Percentiles rank a stretch among this genome's conserved stretches.
phyloP scores from a whole-genome alignment of 306 rosid genomes.

The Mimosa bimucronata region DNA sequence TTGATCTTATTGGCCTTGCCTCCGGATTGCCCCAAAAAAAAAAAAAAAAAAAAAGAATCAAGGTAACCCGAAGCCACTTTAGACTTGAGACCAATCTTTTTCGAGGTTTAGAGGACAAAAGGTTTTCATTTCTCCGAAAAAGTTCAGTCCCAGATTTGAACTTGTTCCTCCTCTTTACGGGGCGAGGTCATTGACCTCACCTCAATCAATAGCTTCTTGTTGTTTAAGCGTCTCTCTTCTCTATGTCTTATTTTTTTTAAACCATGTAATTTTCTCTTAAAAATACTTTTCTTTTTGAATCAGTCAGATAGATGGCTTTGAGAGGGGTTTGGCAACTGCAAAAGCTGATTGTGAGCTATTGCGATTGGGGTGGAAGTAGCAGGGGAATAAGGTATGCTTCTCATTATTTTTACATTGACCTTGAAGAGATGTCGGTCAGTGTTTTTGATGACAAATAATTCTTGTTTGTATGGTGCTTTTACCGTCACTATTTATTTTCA shows the following conservation, averaged over 20 bases:
- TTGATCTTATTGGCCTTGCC: no score
- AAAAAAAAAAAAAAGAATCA: no score
- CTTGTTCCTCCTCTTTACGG: no score
- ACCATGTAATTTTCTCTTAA: not conserved
- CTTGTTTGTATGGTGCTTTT: constrained; percentile 23
- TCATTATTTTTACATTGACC: constrained; percentile 7
- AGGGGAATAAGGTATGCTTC: constrained; percentile 73
- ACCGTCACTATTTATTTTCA: not conserved
- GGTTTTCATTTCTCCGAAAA: no score
- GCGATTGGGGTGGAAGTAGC: constrained; percentile 94
- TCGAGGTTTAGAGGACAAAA: no score
- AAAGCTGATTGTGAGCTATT: constrained; percentile 77
- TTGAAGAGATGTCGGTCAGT: not conserved
- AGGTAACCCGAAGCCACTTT: no score
- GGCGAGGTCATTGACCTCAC: no score
- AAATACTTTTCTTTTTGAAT: not conserved
- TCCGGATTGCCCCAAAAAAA: no score
- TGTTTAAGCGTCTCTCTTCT: no score
- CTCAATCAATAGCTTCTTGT: no score
- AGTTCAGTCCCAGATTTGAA: no score
- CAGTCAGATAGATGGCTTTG: constrained; percentile 75
- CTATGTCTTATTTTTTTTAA: not conserved
- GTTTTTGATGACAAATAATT: constrained; percentile 1
- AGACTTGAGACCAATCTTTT: no score
- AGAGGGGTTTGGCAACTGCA: constrained; percentile 90